Evolutionary conservation across 768 basidiomycete genomes (phyloP).

Genomic region (Mycena latifolia): DNA sequence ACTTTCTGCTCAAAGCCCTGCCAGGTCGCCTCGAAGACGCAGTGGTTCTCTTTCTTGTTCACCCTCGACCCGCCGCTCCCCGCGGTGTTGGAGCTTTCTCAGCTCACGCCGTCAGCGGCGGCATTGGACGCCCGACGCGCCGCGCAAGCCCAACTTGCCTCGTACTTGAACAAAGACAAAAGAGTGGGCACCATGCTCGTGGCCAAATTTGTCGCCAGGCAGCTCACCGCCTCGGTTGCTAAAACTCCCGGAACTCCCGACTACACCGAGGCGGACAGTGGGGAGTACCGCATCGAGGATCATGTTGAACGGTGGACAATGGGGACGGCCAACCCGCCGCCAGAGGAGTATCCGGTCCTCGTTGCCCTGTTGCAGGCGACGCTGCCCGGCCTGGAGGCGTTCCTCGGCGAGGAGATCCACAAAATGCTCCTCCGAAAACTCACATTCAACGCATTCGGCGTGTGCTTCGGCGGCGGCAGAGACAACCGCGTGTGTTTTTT

Average conservation of each 20-base stretch:
- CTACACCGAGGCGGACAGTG: conserved; percentile 60
- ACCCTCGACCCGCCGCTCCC: conserved; percentile 74
- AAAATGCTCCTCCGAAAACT: conserved; percentile 75
- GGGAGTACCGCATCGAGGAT: conserved; percentile 76
- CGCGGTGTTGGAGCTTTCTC: conserved; percentile 47
- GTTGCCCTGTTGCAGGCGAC: conserved; percentile 68
- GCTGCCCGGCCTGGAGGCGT: conserved; percentile 79
- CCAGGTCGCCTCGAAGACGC: conserved; percentile 63
- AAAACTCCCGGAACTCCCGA: conserved; percentile 63
- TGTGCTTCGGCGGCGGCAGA: conserved; percentile 74
- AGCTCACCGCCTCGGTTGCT: conserved; percentile 72
- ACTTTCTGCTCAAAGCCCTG: conserved; percentile 84
- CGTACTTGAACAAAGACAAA: conserved; percentile 63
- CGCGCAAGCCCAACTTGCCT: conserved; percentile 72
- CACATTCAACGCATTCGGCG: conserved; percentile 82
- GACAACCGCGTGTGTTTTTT: conserved; percentile 69
- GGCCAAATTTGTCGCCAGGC: conserved; percentile 79
- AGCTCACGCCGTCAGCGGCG: conserved; percentile 42
- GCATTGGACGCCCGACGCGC: conserved; percentile 59
- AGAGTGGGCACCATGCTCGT: conserved; percentile 67
- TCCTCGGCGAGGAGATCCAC: conserved; percentile 74
- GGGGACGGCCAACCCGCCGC: conserved; percentile 63
- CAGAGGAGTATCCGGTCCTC: conserved; percentile 65
- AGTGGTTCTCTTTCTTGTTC: conserved; percentile 80
- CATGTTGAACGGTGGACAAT: conserved; percentile 83